Evolutionary conservation across 1,139 yeast genomes (phyloP).

Genomic region (Blastobotrys illinoisensis): DNA sequence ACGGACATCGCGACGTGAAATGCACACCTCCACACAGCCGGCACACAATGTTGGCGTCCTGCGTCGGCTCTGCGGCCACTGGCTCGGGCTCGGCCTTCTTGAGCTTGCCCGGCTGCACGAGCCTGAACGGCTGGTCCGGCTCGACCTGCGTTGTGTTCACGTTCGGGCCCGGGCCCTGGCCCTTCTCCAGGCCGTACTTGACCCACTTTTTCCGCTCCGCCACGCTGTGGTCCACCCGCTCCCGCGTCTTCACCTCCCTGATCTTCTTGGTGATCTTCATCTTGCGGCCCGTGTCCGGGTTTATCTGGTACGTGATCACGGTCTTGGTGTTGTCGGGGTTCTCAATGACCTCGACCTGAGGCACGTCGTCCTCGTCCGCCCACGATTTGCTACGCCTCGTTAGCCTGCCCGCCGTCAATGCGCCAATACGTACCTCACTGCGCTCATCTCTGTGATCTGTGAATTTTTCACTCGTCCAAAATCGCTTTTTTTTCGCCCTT

Average conservation of each 20-base stretch:
- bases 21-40: conserved; percentile 94
- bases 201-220: conserved; percentile 41
- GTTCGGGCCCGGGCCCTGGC: conserved; percentile 80
- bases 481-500: neutral
- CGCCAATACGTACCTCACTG: neutral
- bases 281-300: conserved; percentile 75
- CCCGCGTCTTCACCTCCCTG: conserved; percentile 69
- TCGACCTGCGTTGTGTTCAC: conserved; percentile 81
- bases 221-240: conserved; percentile 54
- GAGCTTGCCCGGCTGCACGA: conserved; percentile 27
- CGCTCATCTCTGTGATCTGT: neutral
- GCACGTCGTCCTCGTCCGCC: conserved; percentile 28
- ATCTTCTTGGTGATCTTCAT: conserved; percentile 84
- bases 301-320: conserved; percentile 62
- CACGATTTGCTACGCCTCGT: conserved; percentile 16
- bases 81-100: conserved; percentile 38
- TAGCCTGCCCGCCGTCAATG: conserved; percentile 1
- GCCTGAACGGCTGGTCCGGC: conserved; percentile 53
- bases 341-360: conserved; percentile 57
- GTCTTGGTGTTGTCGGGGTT: conserved; percentile 90
- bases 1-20: conserved; percentile 94
- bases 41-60: conserved; percentile 56
- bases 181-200: conserved; percentile 80
- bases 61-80: conserved; percentile 44
- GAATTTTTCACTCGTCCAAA: neutral